A percentile compares a stretch with the other conserved stretches of the same genome.
Conservation (phyloP, 768 basidiomycete species). For the Boletus rubropictus region DNA sequence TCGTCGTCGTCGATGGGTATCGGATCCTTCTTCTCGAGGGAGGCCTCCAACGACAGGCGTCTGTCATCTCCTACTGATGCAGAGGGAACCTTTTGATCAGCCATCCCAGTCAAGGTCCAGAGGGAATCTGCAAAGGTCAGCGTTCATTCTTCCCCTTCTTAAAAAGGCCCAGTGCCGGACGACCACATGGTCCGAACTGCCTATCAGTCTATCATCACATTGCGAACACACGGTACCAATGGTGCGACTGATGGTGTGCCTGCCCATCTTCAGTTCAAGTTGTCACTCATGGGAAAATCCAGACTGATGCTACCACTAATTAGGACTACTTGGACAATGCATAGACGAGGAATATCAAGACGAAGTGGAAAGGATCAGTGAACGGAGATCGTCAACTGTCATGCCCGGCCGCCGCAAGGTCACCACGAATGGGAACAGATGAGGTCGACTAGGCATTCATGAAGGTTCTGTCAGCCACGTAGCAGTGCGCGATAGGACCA, state of each 20-base stretch:
- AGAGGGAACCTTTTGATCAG: conserved; percentile 4
- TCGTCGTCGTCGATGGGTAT: conserved; percentile 7
- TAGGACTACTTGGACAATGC: background rate
- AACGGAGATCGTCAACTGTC: conserved; percentile 2
- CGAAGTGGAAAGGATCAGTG: background rate
- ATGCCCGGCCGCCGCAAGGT: conserved; percentile 5
- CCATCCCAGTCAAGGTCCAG: conserved; percentile 5
- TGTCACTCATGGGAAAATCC: too few relatives aligned
- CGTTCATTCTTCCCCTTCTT: conserved; percentile 1
- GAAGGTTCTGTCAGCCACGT: background rate
- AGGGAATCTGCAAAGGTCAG: background rate
- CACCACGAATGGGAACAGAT: conserved; percentile 12
- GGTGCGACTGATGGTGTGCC: too few relatives aligned
- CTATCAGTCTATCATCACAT: too few relatives aligned
- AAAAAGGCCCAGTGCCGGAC: background rate
- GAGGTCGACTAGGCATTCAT: conserved; percentile 11
- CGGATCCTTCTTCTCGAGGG: conserved; percentile 24
- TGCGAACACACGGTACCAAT: too few relatives aligned
- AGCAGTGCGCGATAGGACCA: too few relatives aligned
- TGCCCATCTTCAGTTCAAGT: too few relatives aligned
- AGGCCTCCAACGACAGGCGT: background rate
- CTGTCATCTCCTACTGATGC: conserved; percentile 12
- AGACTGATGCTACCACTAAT: background rate
- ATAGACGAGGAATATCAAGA: too few relatives aligned
- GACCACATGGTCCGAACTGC: too few relatives aligned